Conservation (phyloP, 2,329 filamentous ascomycete species). For the Dendryphion nanum region DNA sequence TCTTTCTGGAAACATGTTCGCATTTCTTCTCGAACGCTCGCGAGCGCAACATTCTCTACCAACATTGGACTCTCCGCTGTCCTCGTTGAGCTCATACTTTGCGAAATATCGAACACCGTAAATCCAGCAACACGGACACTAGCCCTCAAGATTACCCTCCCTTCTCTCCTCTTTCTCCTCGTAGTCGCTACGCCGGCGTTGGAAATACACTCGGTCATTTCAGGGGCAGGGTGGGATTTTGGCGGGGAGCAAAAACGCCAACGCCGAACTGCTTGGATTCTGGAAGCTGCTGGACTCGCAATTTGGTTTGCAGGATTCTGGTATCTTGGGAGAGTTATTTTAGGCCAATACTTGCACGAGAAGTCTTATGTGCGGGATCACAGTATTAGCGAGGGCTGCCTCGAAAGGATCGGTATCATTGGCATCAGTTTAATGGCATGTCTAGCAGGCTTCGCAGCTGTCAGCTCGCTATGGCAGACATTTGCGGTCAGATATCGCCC, state of each 20-base stretch:
- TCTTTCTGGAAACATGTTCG: slow-evolving; percentile 39
- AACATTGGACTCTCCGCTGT: slow-evolving; percentile 77
- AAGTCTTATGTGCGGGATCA: slow-evolving; percentile 43
- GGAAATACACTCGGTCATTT: slow-evolving; percentile 67
- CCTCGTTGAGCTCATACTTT: slow-evolving; percentile 76
- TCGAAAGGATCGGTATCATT: slow-evolving; percentile 74
- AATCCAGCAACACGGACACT: slow-evolving; percentile 64
- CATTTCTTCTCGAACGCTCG: slow-evolving; percentile 38
- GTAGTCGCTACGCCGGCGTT: slow-evolving; percentile 75
- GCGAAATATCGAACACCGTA: slow-evolving; percentile 78
- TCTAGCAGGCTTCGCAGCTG: slow-evolving; percentile 85
- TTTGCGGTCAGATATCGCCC: slow-evolving; percentile 65
- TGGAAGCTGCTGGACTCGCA: slow-evolving; percentile 63
- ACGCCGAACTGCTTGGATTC: slow-evolving; percentile 60
- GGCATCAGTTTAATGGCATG: slow-evolving; percentile 84
- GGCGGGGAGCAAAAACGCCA: slow-evolving; percentile 57
- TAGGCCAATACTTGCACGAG: slow-evolving; percentile 52
- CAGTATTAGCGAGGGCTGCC: slow-evolving; percentile 55
- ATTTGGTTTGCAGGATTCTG: slow-evolving; percentile 75
- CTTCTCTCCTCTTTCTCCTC: slow-evolving; percentile 68
- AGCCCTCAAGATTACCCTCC: slow-evolving; percentile 68
- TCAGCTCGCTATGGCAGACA: slow-evolving; percentile 82
- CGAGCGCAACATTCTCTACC: slow-evolving; percentile 68
- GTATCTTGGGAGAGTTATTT: slow-evolving; percentile 67
- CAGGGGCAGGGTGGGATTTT: slow-evolving; percentile 61